phyloP scores from a whole-genome alignment of 768 basidiomycete genomes.

The Pulveroboletus ravenelii region DNA sequence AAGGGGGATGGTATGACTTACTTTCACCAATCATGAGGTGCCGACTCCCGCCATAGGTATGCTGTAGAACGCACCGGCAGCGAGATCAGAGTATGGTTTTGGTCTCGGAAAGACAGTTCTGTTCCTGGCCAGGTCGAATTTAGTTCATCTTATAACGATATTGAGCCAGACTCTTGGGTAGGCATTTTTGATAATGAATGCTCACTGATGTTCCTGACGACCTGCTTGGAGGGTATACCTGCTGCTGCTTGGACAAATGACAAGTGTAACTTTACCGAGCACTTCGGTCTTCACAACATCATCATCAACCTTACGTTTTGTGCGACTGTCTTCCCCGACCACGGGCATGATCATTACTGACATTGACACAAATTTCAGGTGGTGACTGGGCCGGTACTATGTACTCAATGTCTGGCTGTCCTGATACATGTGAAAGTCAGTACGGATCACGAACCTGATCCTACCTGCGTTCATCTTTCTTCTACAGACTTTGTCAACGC shows the following conservation, averaged over 20 bases:
- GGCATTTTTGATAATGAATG: background rate
- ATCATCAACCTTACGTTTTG: constrained; percentile 55
- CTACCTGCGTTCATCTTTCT: background rate
- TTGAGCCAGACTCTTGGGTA: constrained; percentile 32
- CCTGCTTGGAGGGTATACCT: constrained; percentile 26
- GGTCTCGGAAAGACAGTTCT: constrained; percentile 30
- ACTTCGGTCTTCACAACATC: constrained; percentile 34
- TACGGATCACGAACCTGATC: constrained; percentile 7
- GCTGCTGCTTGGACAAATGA: constrained; percentile 32
- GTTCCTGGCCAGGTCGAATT: constrained; percentile 24
- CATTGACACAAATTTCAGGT: constrained; percentile 32
- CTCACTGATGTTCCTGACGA: background rate
- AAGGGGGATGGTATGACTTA: constrained; percentile 36
- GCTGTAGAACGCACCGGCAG: constrained; percentile 34
- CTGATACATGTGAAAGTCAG: constrained; percentile 50
- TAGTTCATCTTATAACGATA: constrained; percentile 8
- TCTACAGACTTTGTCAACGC: constrained; percentile 34
- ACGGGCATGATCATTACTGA: background rate
- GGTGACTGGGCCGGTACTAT: constrained; percentile 54
- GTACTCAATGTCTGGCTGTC: constrained; percentile 48
- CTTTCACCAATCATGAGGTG: background rate
- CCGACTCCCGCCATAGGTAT: constrained; percentile 31
- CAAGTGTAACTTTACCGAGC: constrained; percentile 34
- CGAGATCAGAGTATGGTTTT: constrained; percentile 42
- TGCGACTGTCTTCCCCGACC: constrained; percentile 29